Evolutionary conservation across 176 grass and related monocot genomes (phyloP), one percentile per base, ranked within the genome.

Genomic region (Cenchrus purpureus): DNA sequence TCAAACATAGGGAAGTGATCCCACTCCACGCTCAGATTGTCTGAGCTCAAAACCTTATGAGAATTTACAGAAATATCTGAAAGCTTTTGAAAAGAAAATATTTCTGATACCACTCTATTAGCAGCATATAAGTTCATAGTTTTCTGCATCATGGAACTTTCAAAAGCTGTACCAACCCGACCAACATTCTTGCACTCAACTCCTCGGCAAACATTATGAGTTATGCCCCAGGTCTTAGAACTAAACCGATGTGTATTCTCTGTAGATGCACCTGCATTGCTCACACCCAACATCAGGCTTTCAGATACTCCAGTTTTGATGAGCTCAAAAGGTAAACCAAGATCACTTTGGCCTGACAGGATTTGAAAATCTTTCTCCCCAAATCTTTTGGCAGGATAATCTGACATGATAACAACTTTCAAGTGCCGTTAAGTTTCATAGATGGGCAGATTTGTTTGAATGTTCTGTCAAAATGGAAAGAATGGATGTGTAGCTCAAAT

Each of bases 1-100:
- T 86, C 83, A 69, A 92, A 90, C 90, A 94, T 94, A 17, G 90
- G 90, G n/a, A 97, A 92, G 70, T 92, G 76, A 52, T 74, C 74
- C 80, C 77, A 85, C 65, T 92, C 82, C 20, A 67, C 74, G 72
- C n/a, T 85, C 58, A 73, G 49, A 82, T 85, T 92, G 22, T 89
- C 85, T 57, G 79, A 80, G 58, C 79, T 73, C 60, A 75, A 84
- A 80, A 84, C 57, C 44, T 65, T 49, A 51, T 15, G 9, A 92
- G 88, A 80, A 82, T 80, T 60, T 57, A 71, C 8, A 56, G 78
- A 83, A 60, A 80, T 65, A 78, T 90, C 85, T 53, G 88, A 76
- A 68, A 85, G 42, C 74, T 90, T 90, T 65, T 88, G 73, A 34
- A 86, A 53, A 82, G 85, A 93, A 82, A 87, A 79, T 79, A 74